Conservation (phyloP, 495 filamentous ascomycete genomes). For the Aeminium ludgeri region DNA sequence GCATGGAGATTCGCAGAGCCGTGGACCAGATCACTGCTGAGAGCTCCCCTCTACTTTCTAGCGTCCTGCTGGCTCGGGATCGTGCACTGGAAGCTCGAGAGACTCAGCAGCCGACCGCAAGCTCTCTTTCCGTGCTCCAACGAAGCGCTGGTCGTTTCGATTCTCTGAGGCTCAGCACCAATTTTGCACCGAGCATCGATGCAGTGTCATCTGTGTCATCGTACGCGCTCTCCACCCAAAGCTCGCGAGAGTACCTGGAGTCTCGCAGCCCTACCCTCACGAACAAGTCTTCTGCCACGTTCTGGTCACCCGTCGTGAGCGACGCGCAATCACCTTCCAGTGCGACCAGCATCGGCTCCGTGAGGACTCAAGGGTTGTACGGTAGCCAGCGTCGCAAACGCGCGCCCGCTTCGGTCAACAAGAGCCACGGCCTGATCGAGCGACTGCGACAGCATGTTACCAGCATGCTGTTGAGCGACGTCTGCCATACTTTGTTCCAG, state of each 20-base stretch:
- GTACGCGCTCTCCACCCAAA: constrained; percentile 6
- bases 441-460: constrained; percentile 44
- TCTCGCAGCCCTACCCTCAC: constrained; percentile 50
- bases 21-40: constrained; percentile 74
- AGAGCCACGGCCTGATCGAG: background rate
- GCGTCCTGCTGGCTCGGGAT: constrained; percentile 70
- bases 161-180: background rate
- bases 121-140: constrained; percentile 74
- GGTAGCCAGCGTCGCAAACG: constrained; percentile 30
- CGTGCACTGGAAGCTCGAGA: constrained; percentile 45
- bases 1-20: constrained; percentile 73
- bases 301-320: constrained; percentile 64
- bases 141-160: constrained; percentile 31
- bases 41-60: constrained; percentile 82
- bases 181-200: constrained; percentile 10
- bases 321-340: constrained; percentile 34
- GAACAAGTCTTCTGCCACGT: constrained; percentile 64
- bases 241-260: constrained; percentile 55
- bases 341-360: constrained; percentile 24
- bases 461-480: constrained; percentile 74
- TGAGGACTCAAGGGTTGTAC: constrained; percentile 28
- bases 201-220: constrained; percentile 7
- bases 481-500: constrained; percentile 69
- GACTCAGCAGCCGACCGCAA: constrained; percentile 53
- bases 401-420: no score